phyloP scores from a whole-genome alignment of 352 stramenopile genomes.

The Pythium volutum region DNA sequence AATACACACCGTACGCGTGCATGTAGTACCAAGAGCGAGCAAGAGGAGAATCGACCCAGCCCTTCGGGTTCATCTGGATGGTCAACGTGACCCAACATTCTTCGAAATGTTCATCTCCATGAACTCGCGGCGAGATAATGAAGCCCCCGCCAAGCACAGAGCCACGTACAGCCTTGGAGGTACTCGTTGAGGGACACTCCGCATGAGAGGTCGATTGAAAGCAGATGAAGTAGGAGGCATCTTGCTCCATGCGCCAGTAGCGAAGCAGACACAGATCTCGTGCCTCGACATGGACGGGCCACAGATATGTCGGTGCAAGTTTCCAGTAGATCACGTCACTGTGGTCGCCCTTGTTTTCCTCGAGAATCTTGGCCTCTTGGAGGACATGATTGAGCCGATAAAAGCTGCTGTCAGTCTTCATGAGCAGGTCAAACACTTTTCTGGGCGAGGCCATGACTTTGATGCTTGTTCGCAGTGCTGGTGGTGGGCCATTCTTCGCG shows the following conservation, averaged over 20 bases:
- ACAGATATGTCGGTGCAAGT: slow-evolving; percentile 61
- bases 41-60: slow-evolving; percentile 60
- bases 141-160: slow-evolving; percentile 76
- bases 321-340: slow-evolving; percentile 82
- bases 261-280: slow-evolving; percentile 74
- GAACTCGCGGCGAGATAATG: slow-evolving; percentile 44
- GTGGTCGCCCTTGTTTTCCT: slow-evolving; percentile 63
- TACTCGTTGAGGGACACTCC: slow-evolving; percentile 35
- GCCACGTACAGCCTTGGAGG: slow-evolving; percentile 40
- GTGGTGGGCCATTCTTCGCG: slow-evolving; percentile 34
- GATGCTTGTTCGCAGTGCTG: slow-evolving; percentile 66
- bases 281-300: slow-evolving; percentile 62
- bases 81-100: slow-evolving; percentile 81
- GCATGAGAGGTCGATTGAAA: slow-evolving; percentile 80
- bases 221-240: slow-evolving; percentile 81
- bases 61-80: slow-evolving; percentile 80
- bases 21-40: slow-evolving; percentile 72
- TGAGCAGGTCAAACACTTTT: slow-evolving; percentile 77
- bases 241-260: slow-evolving; percentile 81
- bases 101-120: slow-evolving; percentile 58
- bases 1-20: slow-evolving; percentile 66
- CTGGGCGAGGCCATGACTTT: slow-evolving; percentile 63
- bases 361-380: slow-evolving; percentile 50
- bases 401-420: slow-evolving; percentile 67
- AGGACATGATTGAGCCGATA: slow-evolving; percentile 81